Base-by-base conservation (phyloP, 768 basidiomycete species). In the Kwoniella pini region DNA sequence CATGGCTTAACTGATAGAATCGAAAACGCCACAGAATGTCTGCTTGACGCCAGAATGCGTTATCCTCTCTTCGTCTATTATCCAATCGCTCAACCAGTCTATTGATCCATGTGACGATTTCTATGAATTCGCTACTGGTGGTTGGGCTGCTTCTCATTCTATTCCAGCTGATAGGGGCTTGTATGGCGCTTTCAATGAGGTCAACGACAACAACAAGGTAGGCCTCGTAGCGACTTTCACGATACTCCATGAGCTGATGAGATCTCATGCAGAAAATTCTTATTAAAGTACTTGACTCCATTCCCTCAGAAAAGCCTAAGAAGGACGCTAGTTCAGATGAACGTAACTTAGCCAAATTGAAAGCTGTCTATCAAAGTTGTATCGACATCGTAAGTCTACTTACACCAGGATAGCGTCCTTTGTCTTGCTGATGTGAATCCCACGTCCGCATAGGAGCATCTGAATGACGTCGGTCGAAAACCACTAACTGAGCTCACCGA, bases 81-180 rank as follows among this genome's bases (percentile, higher is more conserved):
- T 98, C 13, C 84, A 87, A 19, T 86, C 86, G 0, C 79, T 98
- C 21, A 94, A 99, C 73, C 83, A 83, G 10, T 81, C 85, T 9
- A 83, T 88, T 66, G 92, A 98, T 74, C 96, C 96, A 0, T 99
- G 96, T 78, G 90, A 97, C 67, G 88, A 92, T 79, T 96, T 97
- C 77, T 97, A 93, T 73, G 85, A 88, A 64, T 98, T 87, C 79
- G 86, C 93, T 10, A 94, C 88, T 72, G 90, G 91, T 17, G 92
- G 92, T 12, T 99, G 95, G 95, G 82, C 89, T 19, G 84, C 84
- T 40, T 79, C 81, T 0, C 86, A 98, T 75, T 88, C 90, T 30
- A 82, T 99, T 42, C 95, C 96, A 1, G 86, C 90, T 0, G 91
- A 90, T 76, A 90, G 90, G 74, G 84, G 87, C 33, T 81, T 81